phyloP scores from a whole-genome alignment of 306 rosid genomes.

The Prunus mongolica region DNA sequence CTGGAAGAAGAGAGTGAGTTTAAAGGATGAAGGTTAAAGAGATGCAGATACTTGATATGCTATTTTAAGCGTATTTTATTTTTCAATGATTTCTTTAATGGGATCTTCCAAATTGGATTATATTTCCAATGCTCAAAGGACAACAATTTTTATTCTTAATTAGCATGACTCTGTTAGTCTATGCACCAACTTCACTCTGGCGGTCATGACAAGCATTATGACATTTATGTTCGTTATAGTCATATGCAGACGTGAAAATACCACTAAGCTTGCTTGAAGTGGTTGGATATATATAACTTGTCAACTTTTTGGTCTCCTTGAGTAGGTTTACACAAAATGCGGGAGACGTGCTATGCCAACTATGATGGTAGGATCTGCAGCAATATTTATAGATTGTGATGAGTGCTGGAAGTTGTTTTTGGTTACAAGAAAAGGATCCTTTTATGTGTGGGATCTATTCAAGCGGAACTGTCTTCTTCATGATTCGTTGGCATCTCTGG shows the following conservation, averaged over 20 bases:
- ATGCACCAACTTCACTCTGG: neutral
- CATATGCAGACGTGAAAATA: neutral
- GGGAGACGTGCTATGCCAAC: slow-evolving; percentile 95
- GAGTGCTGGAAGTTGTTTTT: slow-evolving; percentile 84
- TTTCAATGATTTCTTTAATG: neutral
- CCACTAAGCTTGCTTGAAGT: neutral
- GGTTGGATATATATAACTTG: neutral
- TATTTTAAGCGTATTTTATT: no score
- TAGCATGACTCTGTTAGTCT: neutral
- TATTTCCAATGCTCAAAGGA: neutral
- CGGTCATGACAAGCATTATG: neutral
- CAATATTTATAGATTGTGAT: slow-evolving; percentile 88
- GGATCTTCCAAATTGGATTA: neutral
- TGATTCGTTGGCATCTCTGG: slow-evolving; percentile 70
- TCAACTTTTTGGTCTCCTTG: slow-evolving; percentile 12
- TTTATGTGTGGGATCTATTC: slow-evolving; percentile 83
- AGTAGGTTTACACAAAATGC: slow-evolving; percentile 81
- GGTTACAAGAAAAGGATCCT: slow-evolving; percentile 84
- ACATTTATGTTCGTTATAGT: neutral
- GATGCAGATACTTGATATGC: no score
- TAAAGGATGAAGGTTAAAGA: neutral
- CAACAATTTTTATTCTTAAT: neutral
- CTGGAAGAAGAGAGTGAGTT: neutral
- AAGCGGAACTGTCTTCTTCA: slow-evolving; percentile 71
- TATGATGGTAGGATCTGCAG: slow-evolving; percentile 90